These are phyloP conservation scores for Exophiala sideris DNA, from an alignment of 2,329 filamentous ascomycete genomes.

Conservation along the genomic window DNA sequence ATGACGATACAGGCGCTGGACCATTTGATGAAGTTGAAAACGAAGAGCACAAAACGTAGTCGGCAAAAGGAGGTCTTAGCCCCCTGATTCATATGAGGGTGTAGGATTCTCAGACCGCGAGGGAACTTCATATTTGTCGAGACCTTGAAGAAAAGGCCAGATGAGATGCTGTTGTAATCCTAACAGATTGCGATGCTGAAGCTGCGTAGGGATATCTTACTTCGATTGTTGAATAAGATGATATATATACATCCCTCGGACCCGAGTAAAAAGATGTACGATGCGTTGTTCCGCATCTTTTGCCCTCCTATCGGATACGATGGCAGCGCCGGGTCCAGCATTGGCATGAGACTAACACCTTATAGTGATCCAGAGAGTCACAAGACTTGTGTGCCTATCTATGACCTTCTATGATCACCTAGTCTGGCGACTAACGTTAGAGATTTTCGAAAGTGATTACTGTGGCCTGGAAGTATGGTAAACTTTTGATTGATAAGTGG, in stretches of 20 bases:
- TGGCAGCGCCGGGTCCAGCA: background rate
- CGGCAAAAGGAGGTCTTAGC: background rate
- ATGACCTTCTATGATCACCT: background rate
- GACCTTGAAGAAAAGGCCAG: background rate
- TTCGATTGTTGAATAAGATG: background rate
- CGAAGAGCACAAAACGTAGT: background rate
- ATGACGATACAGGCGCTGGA: constrained; percentile 7
- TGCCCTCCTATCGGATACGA: background rate
- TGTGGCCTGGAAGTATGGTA: background rate
- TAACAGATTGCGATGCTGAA: background rate
- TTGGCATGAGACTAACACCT: background rate
- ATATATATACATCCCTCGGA: background rate
- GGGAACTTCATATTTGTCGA: constrained; percentile 1
- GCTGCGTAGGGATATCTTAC: background rate
- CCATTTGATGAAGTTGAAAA: constrained; percentile 3
- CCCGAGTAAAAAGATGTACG: background rate
- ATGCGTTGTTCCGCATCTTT: background rate
- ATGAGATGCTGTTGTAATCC: background rate
- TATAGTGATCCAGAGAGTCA: background rate
- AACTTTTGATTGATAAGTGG: too few species aligned
- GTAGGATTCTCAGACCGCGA: background rate
- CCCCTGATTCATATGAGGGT: background rate
- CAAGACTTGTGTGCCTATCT: background rate
- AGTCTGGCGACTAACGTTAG: too few species aligned
- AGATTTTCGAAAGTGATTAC: too few species aligned